Conservation (phyloP, 106 monocot species). For the Agapanthus africanus region DNA sequence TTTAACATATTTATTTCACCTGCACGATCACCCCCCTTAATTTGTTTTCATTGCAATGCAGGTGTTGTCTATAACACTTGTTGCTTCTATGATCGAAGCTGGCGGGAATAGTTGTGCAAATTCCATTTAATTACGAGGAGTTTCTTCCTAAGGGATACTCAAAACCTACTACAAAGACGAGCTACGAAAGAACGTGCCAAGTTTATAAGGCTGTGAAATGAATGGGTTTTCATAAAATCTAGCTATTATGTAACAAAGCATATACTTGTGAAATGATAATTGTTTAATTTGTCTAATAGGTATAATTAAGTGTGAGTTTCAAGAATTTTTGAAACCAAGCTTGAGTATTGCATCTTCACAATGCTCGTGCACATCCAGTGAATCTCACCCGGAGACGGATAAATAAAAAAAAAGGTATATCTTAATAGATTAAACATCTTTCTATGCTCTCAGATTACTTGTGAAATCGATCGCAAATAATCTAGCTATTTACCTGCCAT, state of each 20-base stretch:
- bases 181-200: conserved; percentile 33
- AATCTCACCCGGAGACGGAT: neutral
- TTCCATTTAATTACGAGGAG: conserved; percentile 71
- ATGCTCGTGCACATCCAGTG: no score
- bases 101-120: conserved; percentile 72
- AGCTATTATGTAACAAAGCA: no score
- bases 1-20: no score
- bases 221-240: no score
- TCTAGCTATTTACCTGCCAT: no score
- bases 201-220: conserved; percentile 79
- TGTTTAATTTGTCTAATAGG: no score
- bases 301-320: conserved; percentile 74
- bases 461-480: no score
- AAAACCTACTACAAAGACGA: conserved; percentile 44
- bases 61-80: conserved; percentile 60
- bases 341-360: conserved; percentile 35
- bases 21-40: no score
- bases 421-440: neutral
- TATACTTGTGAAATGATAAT: no score
- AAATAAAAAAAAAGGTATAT: neutral
- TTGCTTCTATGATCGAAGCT: conserved; percentile 59
- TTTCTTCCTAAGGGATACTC: conserved; percentile 42
- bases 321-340: conserved; percentile 86
- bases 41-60: conserved; percentile 20
- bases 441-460: neutral